Evolutionary conservation across 2,329 filamentous ascomycete genomes (phyloP).

Genomic region (Colletotrichum tamarilloi): DNA sequence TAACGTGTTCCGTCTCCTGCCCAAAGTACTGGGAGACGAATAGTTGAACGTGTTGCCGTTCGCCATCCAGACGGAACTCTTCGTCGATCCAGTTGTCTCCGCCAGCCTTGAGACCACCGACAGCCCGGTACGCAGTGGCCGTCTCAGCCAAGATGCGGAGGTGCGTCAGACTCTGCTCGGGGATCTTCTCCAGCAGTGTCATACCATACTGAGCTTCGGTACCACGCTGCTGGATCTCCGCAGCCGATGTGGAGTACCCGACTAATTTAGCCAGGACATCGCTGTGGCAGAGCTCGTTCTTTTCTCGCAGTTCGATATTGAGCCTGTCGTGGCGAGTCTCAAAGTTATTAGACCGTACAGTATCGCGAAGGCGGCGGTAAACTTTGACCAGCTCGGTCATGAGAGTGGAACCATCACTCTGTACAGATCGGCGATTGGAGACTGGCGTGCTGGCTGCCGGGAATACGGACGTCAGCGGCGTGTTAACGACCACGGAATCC

Average conservation of each 20-base stretch:
- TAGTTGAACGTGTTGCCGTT: slow-evolving; percentile 79
- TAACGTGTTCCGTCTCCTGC: slow-evolving; percentile 52
- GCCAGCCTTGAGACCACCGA: slow-evolving; percentile 74
- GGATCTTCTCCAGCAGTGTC: slow-evolving; percentile 85
- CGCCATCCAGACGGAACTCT: slow-evolving; percentile 76
- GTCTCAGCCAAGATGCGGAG: slow-evolving; percentile 91
- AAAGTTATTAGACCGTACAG: slow-evolving; percentile 66
- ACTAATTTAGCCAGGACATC: slow-evolving; percentile 75
- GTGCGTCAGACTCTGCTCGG: slow-evolving; percentile 86
- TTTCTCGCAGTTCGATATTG: slow-evolving; percentile 42
- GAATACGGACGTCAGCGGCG: slow-evolving; percentile 56
- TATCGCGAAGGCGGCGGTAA: slow-evolving; percentile 70
- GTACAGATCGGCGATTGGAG: slow-evolving; percentile 47
- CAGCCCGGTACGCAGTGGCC: slow-evolving; percentile 82
- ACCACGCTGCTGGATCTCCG: slow-evolving; percentile 93
- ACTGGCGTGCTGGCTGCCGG: slow-evolving; percentile 50
- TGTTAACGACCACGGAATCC: slow-evolving; percentile 48
- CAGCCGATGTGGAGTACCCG: slow-evolving; percentile 86
- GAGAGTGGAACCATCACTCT: slow-evolving; percentile 48
- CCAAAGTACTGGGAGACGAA: slow-evolving; percentile 72
- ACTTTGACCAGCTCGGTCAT: slow-evolving; percentile 68
- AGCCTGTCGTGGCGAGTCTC: slow-evolving; percentile 49
- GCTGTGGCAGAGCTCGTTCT: slow-evolving; percentile 61
- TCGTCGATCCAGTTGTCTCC: slow-evolving; percentile 70
- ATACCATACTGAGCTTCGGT: slow-evolving; percentile 77